A percentile compares a stretch with the other conserved stretches of the same genome.
These are phyloP conservation scores for Suillus cothurnatus DNA, from an alignment of 768 basidiomycete genomes.

Conservation along the genomic window DNA sequence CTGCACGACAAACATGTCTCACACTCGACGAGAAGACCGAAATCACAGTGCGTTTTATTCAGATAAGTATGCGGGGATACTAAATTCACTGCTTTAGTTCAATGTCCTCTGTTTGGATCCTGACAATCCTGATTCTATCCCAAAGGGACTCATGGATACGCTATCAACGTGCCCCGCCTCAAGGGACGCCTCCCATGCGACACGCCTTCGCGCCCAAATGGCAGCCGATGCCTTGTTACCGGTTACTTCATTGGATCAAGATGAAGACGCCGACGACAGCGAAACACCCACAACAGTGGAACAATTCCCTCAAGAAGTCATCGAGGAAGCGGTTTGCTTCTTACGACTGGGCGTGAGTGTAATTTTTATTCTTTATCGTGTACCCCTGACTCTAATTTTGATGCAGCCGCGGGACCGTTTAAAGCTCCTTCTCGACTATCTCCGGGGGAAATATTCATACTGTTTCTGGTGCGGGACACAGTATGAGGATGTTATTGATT, in stretches of 20 bases:
- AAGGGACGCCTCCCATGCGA: constrained; percentile 28
- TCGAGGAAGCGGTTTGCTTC: constrained; percentile 71
- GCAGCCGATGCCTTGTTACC: constrained; percentile 69
- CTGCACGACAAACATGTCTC: constrained; percentile 73
- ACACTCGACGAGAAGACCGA: constrained; percentile 76
- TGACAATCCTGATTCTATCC: constrained; percentile 62
- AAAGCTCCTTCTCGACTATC: constrained; percentile 65
- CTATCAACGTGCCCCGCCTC: constrained; percentile 35
- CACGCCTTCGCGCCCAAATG: constrained; percentile 74
- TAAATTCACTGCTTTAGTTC: constrained; percentile 51
- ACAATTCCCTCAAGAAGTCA: constrained; percentile 51
- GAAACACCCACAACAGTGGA: constrained; percentile 24
- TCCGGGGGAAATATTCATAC: constrained; percentile 71
- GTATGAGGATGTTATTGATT: constrained; percentile 62
- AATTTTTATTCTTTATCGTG: constrained; percentile 15
- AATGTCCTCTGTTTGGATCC: constrained; percentile 83
- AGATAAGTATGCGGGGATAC: constrained; percentile 1
- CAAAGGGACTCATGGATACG: constrained; percentile 62
- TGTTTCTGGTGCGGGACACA: constrained; percentile 90
- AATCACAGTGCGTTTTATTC: constrained; percentile 42
- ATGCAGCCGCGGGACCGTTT: constrained; percentile 71
- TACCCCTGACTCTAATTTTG: constrained; percentile 14
- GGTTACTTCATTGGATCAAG: constrained; percentile 38
- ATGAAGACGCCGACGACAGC: constrained; percentile 34
- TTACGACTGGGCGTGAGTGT: constrained; percentile 60